phyloP scores from a whole-genome alignment of 2,329 filamentous ascomycete species.

The Leptographium procerum region DNA sequence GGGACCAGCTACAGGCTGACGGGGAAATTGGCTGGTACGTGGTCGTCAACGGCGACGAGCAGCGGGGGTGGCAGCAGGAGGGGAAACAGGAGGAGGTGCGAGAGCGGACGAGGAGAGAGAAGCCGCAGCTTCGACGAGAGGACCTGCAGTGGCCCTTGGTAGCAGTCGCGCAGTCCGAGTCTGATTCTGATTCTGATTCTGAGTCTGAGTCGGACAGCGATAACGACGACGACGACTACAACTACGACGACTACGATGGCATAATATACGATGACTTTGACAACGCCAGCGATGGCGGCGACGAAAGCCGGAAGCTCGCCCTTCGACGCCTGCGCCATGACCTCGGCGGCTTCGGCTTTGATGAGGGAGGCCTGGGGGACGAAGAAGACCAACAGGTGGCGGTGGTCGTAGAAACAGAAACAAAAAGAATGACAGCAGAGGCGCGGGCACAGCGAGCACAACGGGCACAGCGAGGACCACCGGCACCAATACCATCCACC shows the following conservation, averaged over 20 bases:
- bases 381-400: background rate
- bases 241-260: too few relatives aligned
- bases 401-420: too few relatives aligned
- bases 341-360: background rate
- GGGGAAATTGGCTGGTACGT: conserved; percentile 51
- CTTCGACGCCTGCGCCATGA: background rate
- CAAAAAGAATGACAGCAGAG: background rate
- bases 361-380: background rate
- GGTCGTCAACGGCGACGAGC: conserved; percentile 50
- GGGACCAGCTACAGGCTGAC: conserved; percentile 43
- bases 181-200: too few relatives aligned
- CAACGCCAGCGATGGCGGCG: background rate
- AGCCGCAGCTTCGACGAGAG: background rate
- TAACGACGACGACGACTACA: background rate
- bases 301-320: background rate
- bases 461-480: background rate
- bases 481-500: background rate
- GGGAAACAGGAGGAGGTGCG: conserved; percentile 34
- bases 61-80: conserved; percentile 37
- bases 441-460: background rate
- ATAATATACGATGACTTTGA: background rate
- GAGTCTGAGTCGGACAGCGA: background rate
- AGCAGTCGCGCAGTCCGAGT: too few relatives aligned
- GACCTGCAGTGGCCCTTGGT: background rate
- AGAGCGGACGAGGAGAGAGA: too few relatives aligned